Percentiles rank a stretch among this genome's conserved stretches.
These are phyloP conservation scores for Capronia coronata DNA, from an alignment of 2,329 filamentous ascomycete species.

Conservation along the genomic window DNA sequence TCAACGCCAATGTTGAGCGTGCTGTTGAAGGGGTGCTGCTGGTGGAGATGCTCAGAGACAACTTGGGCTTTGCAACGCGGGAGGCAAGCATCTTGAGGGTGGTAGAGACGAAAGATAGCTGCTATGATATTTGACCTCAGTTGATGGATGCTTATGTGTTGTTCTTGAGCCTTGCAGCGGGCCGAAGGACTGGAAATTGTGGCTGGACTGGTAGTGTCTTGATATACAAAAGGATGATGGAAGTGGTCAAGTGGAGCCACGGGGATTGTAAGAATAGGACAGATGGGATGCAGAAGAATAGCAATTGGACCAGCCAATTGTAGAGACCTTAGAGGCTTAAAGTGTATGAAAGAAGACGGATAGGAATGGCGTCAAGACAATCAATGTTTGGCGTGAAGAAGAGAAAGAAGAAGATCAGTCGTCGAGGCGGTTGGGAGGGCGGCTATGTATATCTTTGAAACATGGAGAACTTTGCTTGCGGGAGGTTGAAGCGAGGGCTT, in stretches of 20 bases:
- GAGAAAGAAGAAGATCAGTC: constrained; percentile 14
- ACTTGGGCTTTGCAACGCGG: constrained; percentile 41
- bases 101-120: neutral
- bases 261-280: neutral
- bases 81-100: constrained; percentile 36
- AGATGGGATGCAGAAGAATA: constrained; percentile 20
- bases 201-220: neutral
- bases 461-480: neutral
- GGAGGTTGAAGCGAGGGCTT: neutral
- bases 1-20: constrained; percentile 38
- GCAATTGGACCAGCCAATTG: constrained; percentile 42
- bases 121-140: neutral
- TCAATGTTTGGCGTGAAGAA: constrained; percentile 27
- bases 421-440: constrained; percentile 15
- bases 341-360: constrained; percentile 34
- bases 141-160: neutral
- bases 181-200: constrained; percentile 3
- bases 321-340: constrained; percentile 25
- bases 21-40: constrained; percentile 31
- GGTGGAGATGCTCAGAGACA: constrained; percentile 41
- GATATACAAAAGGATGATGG: constrained; percentile 9
- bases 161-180: neutral
- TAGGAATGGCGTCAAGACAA: constrained; percentile 33
- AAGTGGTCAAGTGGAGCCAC: neutral
- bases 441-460: constrained; percentile 19